Evolutionary conservation across 768 basidiomycete species (phyloP).

Genomic region (Tulasnella sp.): DNA sequence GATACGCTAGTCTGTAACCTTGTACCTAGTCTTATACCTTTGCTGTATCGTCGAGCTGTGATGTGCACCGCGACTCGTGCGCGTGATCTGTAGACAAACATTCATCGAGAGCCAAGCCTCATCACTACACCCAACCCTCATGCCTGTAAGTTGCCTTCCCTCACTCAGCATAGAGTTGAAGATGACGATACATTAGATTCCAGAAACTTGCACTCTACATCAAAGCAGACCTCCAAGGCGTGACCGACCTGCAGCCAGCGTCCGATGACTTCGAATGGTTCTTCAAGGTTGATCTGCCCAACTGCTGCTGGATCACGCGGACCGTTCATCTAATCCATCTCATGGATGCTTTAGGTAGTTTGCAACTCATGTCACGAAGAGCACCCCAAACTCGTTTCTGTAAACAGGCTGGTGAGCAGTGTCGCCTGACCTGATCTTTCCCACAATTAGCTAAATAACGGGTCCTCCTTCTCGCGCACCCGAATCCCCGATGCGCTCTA

Average conservation of each 20-base stretch:
- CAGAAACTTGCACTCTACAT: conserved; percentile 32
- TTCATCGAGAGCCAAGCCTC: background rate
- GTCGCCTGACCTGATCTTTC: background rate
- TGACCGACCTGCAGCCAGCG: conserved; percentile 65
- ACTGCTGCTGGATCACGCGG: background rate
- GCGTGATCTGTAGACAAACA: background rate
- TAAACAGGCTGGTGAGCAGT: conserved; percentile 61
- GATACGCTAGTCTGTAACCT: conserved; percentile 1
- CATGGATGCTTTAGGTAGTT: conserved; percentile 51
- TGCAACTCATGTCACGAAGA: conserved; percentile 76
- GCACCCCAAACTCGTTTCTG: conserved; percentile 65
- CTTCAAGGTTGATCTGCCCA: conserved; percentile 54
- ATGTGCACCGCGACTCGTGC: background rate
- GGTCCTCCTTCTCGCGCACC: conserved; percentile 1
- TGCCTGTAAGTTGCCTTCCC: conserved; percentile 15
- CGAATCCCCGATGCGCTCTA: conserved; percentile 36
- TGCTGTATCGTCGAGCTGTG: conserved; percentile 3
- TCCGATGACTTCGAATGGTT: conserved; percentile 70
- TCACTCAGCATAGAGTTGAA: background rate
- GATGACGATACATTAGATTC: background rate
- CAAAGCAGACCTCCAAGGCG: conserved; percentile 70
- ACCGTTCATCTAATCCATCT: background rate
- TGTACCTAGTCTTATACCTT: background rate
- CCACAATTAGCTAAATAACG: background rate
- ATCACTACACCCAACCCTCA: background rate